Base-by-base conservation (phyloP, 2,329 filamentous ascomycete genomes). In the Colletotrichum musicola region DNA sequence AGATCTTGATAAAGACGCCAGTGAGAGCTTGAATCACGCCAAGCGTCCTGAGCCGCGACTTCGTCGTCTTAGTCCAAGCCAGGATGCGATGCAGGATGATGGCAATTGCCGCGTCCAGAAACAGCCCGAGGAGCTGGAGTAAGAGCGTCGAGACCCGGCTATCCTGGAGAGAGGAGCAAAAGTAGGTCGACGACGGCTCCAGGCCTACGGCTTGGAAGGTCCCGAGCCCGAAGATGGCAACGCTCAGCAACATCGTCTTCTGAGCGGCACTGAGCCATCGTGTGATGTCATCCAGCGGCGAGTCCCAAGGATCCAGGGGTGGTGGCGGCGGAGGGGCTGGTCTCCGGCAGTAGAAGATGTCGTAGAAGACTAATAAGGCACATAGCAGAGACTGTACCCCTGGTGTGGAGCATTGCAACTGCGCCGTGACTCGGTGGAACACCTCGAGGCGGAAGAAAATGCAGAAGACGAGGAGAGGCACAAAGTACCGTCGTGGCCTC, bases 71-170 rank as follows among this genome's bases (percentile, higher is more conserved):
- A 1, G 83, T 78, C 85, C 86, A 87, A 13, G 82, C 81, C 5
- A 89, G 74, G 4, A 86, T 78, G 42, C 85, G 82, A 86, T 86
- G 88, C 2, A 81, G 68, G 10, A 86, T 74, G n/a, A 86, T 73
- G 20, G 84, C 73, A 59, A 87, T 82, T 46, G 76, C 64, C 6
- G 82, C 80, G 71, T 89, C 86, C 5, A 86, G 76, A 22, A 81
- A 66, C 18, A 88, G 74, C 0, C 84, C 83, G 1, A 80, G 18
- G 55, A 81, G 77, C 69, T 88, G 86, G 6, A 84, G 71, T n/a
- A 78, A 69, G 0, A 83, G 70, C 1, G 82, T 76, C 18, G 74
- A 74, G 4, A 75, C 72, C 3, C 75, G 75, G 58, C 77, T 81
- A 62, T 87, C 85, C 14, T 80, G 69, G 4, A 78, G 72, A 4